Percentiles rank a stretch among this genome's conserved stretches.
These are phyloP conservation scores for Penicillium brasilianum DNA, from an alignment of 2,329 filamentous ascomycete species.

Conservation along the genomic window DNA sequence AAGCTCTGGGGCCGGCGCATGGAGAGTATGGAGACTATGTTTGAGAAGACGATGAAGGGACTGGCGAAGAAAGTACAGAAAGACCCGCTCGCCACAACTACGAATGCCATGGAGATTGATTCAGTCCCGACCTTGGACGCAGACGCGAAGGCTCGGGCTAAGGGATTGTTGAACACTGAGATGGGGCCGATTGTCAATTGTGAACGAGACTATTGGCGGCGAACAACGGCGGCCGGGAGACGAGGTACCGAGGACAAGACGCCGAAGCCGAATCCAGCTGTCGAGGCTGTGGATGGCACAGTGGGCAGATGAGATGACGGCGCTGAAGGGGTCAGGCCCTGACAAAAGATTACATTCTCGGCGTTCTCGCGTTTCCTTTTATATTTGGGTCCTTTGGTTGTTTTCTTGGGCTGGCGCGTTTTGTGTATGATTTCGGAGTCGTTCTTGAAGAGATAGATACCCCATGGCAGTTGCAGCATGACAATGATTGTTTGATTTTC, in stretches of 20 bases:
- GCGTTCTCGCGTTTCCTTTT: slow-evolving; percentile 18
- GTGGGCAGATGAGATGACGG: slow-evolving; percentile 29
- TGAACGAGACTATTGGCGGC: slow-evolving; percentile 63
- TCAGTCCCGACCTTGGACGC: slow-evolving; percentile 31
- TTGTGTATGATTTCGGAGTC: slow-evolving; percentile 26
- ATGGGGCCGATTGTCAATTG: slow-evolving; percentile 63
- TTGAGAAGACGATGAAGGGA: slow-evolving; percentile 62
- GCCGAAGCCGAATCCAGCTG: slow-evolving; percentile 29
- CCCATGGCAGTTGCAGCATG: slow-evolving; percentile 33
- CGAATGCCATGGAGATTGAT: slow-evolving; percentile 38
- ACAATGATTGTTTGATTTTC: slow-evolving; percentile 19
- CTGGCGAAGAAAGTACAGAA: slow-evolving; percentile 49
- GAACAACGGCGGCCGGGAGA: slow-evolving; percentile 46
- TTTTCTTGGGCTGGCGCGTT: slow-evolving; percentile 24
- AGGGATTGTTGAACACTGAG: slow-evolving; percentile 43
- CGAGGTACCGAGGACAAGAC: slow-evolving; percentile 42
- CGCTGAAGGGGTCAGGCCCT: not conserved
- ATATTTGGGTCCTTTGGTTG: not conserved
- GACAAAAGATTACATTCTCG: slow-evolving; percentile 10
- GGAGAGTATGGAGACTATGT: slow-evolving; percentile 56
- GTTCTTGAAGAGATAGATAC: slow-evolving; percentile 44
- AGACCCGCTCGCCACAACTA: slow-evolving; percentile 32
- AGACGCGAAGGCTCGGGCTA: slow-evolving; percentile 34
- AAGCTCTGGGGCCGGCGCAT: slow-evolving; percentile 44
- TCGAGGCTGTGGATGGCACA: slow-evolving; percentile 32